A percentile compares a stretch with the other conserved stretches of the same genome.
Conservation (phyloP, 306 rosid species). For the Canavalia ensiformis region DNA sequence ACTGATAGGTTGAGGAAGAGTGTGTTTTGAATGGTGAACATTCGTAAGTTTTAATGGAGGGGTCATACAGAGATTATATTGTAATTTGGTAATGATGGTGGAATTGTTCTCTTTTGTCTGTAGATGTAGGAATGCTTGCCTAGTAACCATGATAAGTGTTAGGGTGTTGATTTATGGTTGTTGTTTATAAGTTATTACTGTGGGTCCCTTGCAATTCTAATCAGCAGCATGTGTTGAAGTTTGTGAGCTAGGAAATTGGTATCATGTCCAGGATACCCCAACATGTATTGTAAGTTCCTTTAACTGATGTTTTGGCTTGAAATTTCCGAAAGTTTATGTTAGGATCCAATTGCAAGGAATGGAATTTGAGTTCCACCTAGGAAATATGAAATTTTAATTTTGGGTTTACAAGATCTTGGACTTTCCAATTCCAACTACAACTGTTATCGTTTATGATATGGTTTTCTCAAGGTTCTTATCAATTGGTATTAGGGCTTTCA, state of each 20-base stretch:
- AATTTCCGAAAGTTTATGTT: neutral
- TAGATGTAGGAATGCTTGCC: constrained; percentile 20
- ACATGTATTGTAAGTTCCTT: neutral
- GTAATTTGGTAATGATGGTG: neutral
- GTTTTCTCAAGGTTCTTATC: no score
- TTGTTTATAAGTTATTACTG: neutral
- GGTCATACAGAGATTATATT: neutral
- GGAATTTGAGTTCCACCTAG: no score
- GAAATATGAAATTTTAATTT: no score
- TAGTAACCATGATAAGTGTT: neutral
- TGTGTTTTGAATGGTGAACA: no score
- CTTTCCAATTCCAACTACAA: no score
- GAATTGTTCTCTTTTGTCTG: neutral
- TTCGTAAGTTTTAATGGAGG: constrained; percentile 5
- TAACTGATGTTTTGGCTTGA: no score
- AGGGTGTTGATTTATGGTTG: neutral
- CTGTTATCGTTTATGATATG: no score
- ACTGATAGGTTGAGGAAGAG: neutral
- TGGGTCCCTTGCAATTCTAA: neutral
- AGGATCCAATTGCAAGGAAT: no score
- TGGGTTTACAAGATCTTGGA: no score
- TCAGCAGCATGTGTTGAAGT: neutral
- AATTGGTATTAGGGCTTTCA: no score
- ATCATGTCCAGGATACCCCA: neutral
- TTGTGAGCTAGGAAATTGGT: neutral